Conservation (phyloP, 73 alveolate species). For the Tetrahymena borealis region DNA sequence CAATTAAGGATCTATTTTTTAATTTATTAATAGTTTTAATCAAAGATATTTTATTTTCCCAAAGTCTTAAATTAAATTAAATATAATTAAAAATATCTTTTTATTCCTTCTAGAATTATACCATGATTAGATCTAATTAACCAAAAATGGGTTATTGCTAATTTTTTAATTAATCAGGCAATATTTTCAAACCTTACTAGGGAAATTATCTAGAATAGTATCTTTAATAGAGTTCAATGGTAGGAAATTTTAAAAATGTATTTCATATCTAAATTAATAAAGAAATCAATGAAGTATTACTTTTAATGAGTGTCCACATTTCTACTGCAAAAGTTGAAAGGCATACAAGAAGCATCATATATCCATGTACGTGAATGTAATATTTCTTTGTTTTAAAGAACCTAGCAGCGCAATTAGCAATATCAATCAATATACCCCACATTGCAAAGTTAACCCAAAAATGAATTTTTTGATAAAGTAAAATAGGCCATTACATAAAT, state of each 20-base stretch:
- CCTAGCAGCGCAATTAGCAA: slow-evolving; percentile 1
- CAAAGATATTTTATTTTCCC: too few species aligned
- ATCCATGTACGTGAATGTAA: background rate
- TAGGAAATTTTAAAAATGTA: too few species aligned
- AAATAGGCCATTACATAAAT: background rate
- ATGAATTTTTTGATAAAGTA: background rate
- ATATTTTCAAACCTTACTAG: background rate
- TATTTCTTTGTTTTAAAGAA: background rate
- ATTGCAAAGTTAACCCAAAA: background rate
- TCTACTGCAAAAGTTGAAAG: background rate
- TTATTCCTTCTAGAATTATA: too few species aligned
- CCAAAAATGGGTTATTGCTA: too few species aligned
- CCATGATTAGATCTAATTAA: too few species aligned
- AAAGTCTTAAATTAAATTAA: too few species aligned
- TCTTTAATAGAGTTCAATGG: background rate
- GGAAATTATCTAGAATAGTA: background rate
- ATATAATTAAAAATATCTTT: background rate
- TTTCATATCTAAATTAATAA: too few species aligned
- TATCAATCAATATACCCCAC: background rate
- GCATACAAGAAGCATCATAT: background rate
- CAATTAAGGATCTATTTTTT: background rate
- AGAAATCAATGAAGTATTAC: background rate
- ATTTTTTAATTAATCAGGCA: too few species aligned
- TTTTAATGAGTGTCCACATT: background rate
- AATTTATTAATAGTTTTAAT: background rate